Base-by-base conservation (phyloP, 345 rosid species). In the Heritiera fomes region DNA sequence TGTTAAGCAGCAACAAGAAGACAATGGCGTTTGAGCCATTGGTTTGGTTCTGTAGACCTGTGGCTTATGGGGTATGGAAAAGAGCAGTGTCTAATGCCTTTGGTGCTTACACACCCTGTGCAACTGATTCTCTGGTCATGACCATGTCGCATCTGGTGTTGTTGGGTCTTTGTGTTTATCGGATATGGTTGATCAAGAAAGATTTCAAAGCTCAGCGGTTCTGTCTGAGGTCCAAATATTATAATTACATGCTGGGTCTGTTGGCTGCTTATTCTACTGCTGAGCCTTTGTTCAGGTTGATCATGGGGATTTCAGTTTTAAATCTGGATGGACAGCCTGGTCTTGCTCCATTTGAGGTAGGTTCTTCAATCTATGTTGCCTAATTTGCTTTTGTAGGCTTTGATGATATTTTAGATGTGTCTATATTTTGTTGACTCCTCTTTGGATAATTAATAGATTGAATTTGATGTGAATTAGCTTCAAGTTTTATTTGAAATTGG, bases 51-150 rank as follows among this genome's bases (percentile, higher is more conserved):
- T 96, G 99, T 71, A 87, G 77, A 79, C 99, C 99, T 2, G 91
- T 85, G 82, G 72, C 84, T 12, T 77, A 88, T 85, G 98, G 98
- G 77, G 77, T 86, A 75, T 96, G 99, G 99, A 75, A 94, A 11
- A 90, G 82, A 79, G 84, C 81, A 34, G 98, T 91, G 80, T 89
- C 88, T 78, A 94, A 91, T 90, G 99, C 98, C 18, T 90, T 96
- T 85, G 99, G 99, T 61, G 91, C 90, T 56, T 96, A 94, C 84
- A 94, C 99, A 70, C 99, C 99, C 40, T 94, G 99, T 87, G 97
- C 93, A 55, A 85, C 94, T 40, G 91, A 92, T 82, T 88, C 95
- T 64, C 80, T 94, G 83, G 99, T 94, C 77, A 64, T 94, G 38
- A 79, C 85, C 5, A 23, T 90, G 65, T 87, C 98, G 72, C 91